Conservation (phyloP, 768 basidiomycete genomes). For the Austroboletus eburneus region DNA sequence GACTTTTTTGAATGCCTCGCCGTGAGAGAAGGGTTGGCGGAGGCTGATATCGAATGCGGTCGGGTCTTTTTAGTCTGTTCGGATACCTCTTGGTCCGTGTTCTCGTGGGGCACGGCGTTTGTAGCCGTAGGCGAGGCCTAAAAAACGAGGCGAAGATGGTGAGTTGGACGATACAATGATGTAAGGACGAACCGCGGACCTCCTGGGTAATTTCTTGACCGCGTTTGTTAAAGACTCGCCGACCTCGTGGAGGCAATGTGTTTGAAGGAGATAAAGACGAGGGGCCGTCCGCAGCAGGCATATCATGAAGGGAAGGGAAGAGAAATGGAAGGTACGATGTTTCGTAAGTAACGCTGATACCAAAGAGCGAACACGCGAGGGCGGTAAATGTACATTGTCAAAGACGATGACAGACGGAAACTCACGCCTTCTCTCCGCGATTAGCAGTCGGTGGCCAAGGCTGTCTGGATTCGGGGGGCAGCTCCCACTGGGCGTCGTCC, state of each 20-base stretch:
- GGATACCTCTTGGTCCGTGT: constrained; percentile 19
- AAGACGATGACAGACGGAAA: constrained; percentile 6
- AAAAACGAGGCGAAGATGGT: constrained; percentile 13
- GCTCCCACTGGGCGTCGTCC: constrained; percentile 65
- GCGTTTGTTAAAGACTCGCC: constrained; percentile 48
- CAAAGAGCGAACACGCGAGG: constrained; percentile 6
- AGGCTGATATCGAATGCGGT: constrained; percentile 23
- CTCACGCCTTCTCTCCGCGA: constrained; percentile 27
- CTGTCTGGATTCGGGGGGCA: constrained; percentile 47
- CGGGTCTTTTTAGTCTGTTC: constrained; percentile 16
- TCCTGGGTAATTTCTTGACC: constrained; percentile 41
- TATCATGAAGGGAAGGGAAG: constrained; percentile 38
- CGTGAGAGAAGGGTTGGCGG: constrained; percentile 3
- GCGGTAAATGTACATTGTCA: constrained; percentile 19
- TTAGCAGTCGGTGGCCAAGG: constrained; percentile 42
- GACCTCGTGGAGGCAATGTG: constrained; percentile 38
- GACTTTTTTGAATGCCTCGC: constrained; percentile 16
- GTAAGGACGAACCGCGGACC: constrained; percentile 21
- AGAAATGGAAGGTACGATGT: constrained; percentile 65
- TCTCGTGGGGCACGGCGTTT: constrained; percentile 5
- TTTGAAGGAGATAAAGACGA: constrained; percentile 20
- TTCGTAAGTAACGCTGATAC: constrained; percentile 45
- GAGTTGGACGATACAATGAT: constrained; percentile 14
- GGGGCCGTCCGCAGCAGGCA: constrained; percentile 17
- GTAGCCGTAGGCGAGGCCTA: constrained; percentile 16